Evolutionary conservation across 176 grass and related monocot genomes (phyloP), one percentile per base, ranked within the genome.

Genomic region (Juncus inflexus): DNA sequence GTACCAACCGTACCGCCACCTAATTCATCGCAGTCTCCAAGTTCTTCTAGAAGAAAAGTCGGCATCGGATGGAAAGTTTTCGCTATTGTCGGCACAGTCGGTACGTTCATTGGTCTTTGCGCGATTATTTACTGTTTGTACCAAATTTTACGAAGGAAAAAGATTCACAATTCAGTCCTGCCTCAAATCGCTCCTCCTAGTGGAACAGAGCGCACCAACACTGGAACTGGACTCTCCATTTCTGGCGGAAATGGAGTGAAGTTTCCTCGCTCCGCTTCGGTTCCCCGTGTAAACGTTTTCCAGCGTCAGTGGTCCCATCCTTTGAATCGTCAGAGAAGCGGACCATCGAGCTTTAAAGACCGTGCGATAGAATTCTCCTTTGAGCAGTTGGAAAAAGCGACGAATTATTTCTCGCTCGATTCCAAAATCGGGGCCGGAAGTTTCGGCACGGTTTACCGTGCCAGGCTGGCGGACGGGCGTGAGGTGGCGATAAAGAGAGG

Each of bases 401-500:
- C 95, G 0, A 83, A 84, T 0, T 66, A 60, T 2, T 99, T 99
- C 83, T 60, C 86, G 4, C 11, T 2, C 37, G 89, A 94, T 15
- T 36, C 69, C 16, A 84, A 99, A 77, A 84, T 99, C 60, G 95
- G 95, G 0, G 83, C 72, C 5, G 95, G 89, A 3, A 99, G 95
- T 71, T 99, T 92, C 61, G 95, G 95, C 0, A 82, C 80, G 0
- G 95, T 99, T 50, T 99, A 99, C 78, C 63, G 83, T 2, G 95
- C 88, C 15, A 76, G 86, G 73, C 85, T 99, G 62, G 4, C 85
- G 53, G 89, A 99, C 66, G 85, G 89, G 1, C 85, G 89, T 0
- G 88, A 92, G 78, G 95, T 99, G 37, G 95, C 89, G 3, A 92
- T 99, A 83, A 99, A 99, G 60, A 80, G 94, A 55, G 87, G 94